Evolutionary conservation across 2,329 filamentous ascomycete species (phyloP).

Genomic region (Phyllosticta citribraziliensis): DNA sequence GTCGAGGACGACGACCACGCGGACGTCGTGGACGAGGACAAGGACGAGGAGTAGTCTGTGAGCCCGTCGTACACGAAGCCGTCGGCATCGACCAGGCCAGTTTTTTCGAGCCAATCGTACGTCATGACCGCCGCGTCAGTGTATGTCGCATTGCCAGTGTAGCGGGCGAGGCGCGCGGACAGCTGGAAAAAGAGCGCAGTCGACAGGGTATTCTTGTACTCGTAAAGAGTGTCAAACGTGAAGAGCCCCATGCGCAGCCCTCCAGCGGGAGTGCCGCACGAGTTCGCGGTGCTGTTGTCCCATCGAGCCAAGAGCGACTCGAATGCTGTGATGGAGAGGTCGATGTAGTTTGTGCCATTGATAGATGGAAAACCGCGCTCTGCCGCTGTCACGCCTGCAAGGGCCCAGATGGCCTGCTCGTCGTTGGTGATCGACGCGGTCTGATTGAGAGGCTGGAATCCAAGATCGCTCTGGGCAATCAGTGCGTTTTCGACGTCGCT

Average conservation of each 20-base stretch:
- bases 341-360: slow-evolving; percentile 53
- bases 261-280: slow-evolving; percentile 49
- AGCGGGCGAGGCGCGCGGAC: slow-evolving; percentile 62
- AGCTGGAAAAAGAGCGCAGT: slow-evolving; percentile 81
- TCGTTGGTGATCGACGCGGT: slow-evolving; percentile 56
- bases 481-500: slow-evolving; percentile 32
- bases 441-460: slow-evolving; percentile 30
- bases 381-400: slow-evolving; percentile 56
- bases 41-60: not conserved
- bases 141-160: slow-evolving; percentile 51
- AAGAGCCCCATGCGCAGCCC: slow-evolving; percentile 79
- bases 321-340: slow-evolving; percentile 62
- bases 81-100: slow-evolving; percentile 44
- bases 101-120: slow-evolving; percentile 47
- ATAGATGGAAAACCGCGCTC: slow-evolving; percentile 57
- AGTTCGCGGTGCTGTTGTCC: slow-evolving; percentile 42
- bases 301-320: slow-evolving; percentile 60
- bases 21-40: not conserved
- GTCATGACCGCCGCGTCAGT: slow-evolving; percentile 55
- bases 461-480: slow-evolving; percentile 31
- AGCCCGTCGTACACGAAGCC: slow-evolving; percentile 35
- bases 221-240: slow-evolving; percentile 61
- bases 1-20: not conserved
- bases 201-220: slow-evolving; percentile 74
- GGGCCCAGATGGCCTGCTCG: slow-evolving; percentile 66